phyloP scores from a whole-genome alignment of 495 filamentous ascomycete genomes.

The Penicillium dipodomyicola region DNA sequence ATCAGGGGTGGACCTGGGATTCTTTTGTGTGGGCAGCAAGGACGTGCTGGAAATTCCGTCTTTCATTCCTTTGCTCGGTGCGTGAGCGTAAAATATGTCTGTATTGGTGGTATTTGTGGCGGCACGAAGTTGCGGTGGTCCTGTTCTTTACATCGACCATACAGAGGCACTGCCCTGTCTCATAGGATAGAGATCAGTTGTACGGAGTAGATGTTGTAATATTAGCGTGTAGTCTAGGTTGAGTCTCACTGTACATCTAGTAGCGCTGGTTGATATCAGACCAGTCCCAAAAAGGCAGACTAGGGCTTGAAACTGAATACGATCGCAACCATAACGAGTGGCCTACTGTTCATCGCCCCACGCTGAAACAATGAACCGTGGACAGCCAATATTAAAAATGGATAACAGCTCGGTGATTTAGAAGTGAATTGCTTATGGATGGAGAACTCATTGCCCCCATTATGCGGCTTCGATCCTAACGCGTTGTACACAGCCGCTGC shows the following conservation, averaged over 20 bases:
- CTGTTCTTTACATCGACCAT: conserved; percentile 1
- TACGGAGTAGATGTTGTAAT: neutral
- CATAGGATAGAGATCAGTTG: neutral
- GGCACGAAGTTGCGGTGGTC: conserved; percentile 1
- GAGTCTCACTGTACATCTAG: neutral
- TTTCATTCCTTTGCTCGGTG: conserved; percentile 30
- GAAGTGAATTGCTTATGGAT: conserved; percentile 5
- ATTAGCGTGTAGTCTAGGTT: neutral
- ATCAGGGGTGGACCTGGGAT: conserved; percentile 24
- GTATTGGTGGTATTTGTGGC: conserved; percentile 11
- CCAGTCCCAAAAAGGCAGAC: conserved; percentile 5
- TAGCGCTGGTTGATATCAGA: neutral
- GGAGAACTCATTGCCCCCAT: conserved; percentile 3
- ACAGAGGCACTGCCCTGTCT: neutral
- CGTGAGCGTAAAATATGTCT: conserved; percentile 23
- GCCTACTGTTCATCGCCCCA: conserved; percentile 10
- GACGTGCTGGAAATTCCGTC: conserved; percentile 15
- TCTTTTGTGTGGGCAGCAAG: conserved; percentile 23
- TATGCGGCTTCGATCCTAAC: conserved; percentile 8
- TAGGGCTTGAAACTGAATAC: conserved; percentile 9
- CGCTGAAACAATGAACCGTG: conserved; percentile 2
- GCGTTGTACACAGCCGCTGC: conserved; percentile 4
- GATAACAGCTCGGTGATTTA: neutral
- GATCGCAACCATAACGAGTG: conserved; percentile 6
- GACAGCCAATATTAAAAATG: neutral